Evolutionary conservation across 1,284 basidiomycete species (phyloP).

Genomic region (Austroboletus niveus): DNA sequence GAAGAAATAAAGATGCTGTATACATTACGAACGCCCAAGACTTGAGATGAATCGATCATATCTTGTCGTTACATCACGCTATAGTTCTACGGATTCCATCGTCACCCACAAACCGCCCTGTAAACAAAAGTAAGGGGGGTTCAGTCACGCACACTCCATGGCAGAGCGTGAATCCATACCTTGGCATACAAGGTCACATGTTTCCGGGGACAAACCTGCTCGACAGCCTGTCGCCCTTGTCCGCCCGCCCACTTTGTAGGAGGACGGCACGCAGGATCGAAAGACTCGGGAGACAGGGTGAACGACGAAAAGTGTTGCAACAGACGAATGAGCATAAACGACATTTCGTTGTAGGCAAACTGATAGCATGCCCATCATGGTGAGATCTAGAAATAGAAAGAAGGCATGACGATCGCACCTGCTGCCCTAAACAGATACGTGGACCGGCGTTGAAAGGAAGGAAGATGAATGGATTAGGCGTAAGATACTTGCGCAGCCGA

Average conservation of each 20-base stretch:
- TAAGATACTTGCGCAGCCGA: constrained; percentile 28
- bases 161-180: constrained; percentile 10
- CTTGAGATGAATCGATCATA: no score
- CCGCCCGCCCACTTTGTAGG: constrained; percentile 45
- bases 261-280: constrained; percentile 42
- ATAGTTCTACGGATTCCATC: constrained; percentile 21
- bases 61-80: no score
- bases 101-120: constrained; percentile 34
- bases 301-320: constrained; percentile 56
- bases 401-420: constrained; percentile 13
- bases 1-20: no score
- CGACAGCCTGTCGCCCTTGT: constrained; percentile 43
- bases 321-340: constrained; percentile 62
- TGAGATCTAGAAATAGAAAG: background rate
- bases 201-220: constrained; percentile 49
- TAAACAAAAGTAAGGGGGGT: background rate
- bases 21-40: no score
- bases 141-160: background rate
- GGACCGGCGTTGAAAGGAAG: constrained; percentile 41
- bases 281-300: constrained; percentile 43
- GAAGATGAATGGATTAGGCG: constrained; percentile 33
- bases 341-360: constrained; percentile 70
- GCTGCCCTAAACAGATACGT: constrained; percentile 46
- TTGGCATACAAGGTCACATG: constrained; percentile 55
- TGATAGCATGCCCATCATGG: constrained; percentile 20